Conservation (phyloP, 306 rosid species). For the Vigna radiata region DNA sequence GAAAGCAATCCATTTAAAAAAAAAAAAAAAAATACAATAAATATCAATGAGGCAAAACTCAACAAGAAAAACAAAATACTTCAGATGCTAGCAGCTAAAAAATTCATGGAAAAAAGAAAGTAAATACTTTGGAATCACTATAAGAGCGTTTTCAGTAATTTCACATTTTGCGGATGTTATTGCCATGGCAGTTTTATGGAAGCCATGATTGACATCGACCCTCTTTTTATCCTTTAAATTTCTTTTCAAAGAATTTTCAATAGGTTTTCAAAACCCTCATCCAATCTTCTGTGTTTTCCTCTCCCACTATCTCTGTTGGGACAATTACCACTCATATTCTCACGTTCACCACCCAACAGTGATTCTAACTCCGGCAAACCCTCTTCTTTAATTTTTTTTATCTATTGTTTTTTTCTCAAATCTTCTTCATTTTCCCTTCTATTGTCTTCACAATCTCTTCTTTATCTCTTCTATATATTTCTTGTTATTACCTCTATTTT, state of each 20-base stretch:
- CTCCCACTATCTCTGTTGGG: neutral
- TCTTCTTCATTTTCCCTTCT: neutral
- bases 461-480: neutral
- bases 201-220: neutral
- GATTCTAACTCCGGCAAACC: neutral
- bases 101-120: neutral
- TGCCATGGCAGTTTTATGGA: neutral
- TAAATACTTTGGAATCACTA: neutral
- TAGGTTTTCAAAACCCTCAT: neutral
- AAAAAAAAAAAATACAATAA: constrained; percentile 22
- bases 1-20: constrained; percentile 44
- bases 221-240: neutral
- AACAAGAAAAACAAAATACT: constrained; percentile 14
- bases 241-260: neutral
- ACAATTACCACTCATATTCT: neutral
- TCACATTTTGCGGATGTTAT: neutral
- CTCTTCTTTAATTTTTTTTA: neutral
- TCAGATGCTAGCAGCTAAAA: neutral
- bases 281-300: neutral
- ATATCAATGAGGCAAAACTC: constrained; percentile 18
- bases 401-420: neutral
- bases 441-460: neutral
- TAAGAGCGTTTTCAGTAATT: neutral
- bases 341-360: neutral
- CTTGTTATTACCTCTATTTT: neutral